Evolutionary conservation across 1,284 basidiomycete species (phyloP).

Genomic region (Boletus putidus): DNA sequence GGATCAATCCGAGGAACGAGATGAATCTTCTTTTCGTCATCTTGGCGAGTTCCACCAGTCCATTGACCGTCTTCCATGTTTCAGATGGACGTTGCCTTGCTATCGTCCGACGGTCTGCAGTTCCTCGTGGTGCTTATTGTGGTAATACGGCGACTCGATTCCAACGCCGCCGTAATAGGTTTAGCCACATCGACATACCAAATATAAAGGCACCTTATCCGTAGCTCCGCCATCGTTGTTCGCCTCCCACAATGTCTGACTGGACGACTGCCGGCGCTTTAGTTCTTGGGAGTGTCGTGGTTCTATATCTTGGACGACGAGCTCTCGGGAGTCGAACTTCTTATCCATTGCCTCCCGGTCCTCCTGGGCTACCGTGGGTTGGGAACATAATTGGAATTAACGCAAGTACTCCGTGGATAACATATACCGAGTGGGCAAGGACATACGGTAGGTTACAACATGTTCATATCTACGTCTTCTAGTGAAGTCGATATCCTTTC

Average conservation of each 20-base stretch:
- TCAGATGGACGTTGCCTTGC: too few relatives aligned
- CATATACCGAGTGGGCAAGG: constrained; percentile 13
- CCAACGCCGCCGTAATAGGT: too few relatives aligned
- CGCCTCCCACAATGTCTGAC: not conserved
- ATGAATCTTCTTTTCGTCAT: too few relatives aligned
- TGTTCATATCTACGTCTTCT: not conserved
- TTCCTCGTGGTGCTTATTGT: too few relatives aligned
- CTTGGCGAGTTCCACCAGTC: too few relatives aligned
- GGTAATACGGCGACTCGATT: too few relatives aligned
- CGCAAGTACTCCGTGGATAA: constrained; percentile 6
- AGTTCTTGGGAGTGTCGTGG: not conserved
- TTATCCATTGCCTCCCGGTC: constrained; percentile 9
- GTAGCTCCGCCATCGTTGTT: too few relatives aligned
- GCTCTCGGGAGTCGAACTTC: not conserved
- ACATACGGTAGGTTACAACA: constrained; percentile 11
- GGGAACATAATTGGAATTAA: constrained; percentile 10
- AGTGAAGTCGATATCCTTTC: not conserved
- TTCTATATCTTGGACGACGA: not conserved
- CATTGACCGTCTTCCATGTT: too few relatives aligned
- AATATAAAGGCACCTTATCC: too few relatives aligned
- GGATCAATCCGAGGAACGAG: too few relatives aligned
- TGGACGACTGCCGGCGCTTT: not conserved
- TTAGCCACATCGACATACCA: too few relatives aligned
- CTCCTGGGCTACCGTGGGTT: constrained; percentile 13
- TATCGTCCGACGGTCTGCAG: too few relatives aligned